Evolutionary conservation across 306 rosid genomes (phyloP).

Genomic region (Vicia faba): DNA sequence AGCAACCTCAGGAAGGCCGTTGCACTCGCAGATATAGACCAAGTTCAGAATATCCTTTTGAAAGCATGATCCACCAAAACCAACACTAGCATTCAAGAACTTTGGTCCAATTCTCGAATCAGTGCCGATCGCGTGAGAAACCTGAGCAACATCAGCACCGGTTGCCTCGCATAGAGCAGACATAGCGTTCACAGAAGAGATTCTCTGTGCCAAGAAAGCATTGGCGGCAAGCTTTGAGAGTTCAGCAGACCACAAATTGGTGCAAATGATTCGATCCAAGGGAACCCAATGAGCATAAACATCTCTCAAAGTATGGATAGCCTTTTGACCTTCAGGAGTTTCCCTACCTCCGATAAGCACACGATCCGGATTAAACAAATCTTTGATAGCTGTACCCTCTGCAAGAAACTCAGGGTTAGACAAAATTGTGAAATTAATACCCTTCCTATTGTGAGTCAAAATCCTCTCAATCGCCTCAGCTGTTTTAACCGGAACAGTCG

Average conservation of each 20-base stretch:
- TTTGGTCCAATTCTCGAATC: conserved; percentile 89
- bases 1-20: conserved; percentile 93
- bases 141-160: conserved; percentile 85
- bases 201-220: conserved; percentile 91
- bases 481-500: conserved; percentile 92
- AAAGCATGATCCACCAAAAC: conserved; percentile 94
- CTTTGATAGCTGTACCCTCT: conserved; percentile 85
- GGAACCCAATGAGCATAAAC: conserved; percentile 95
- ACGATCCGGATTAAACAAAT: conserved; percentile 67
- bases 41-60: conserved; percentile 91
- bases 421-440: conserved; percentile 82
- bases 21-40: conserved; percentile 90
- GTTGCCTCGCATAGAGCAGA: conserved; percentile 94
- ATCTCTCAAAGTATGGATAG: conserved; percentile 60
- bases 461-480: conserved; percentile 96
- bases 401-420: conserved; percentile 96
- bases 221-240: conserved; percentile 95
- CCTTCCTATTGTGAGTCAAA: conserved; percentile 82
- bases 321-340: conserved; percentile 81
- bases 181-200: conserved; percentile 91
- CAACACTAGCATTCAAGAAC: conserved; percentile 89
- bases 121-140: conserved; percentile 77
- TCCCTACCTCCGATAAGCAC: conserved; percentile 98
- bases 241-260: conserved; percentile 96
- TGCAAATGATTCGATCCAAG: conserved; percentile 63